Base-by-base conservation (phyloP, 2,329 filamentous ascomycete genomes). In the Botrytis medusae region DNA sequence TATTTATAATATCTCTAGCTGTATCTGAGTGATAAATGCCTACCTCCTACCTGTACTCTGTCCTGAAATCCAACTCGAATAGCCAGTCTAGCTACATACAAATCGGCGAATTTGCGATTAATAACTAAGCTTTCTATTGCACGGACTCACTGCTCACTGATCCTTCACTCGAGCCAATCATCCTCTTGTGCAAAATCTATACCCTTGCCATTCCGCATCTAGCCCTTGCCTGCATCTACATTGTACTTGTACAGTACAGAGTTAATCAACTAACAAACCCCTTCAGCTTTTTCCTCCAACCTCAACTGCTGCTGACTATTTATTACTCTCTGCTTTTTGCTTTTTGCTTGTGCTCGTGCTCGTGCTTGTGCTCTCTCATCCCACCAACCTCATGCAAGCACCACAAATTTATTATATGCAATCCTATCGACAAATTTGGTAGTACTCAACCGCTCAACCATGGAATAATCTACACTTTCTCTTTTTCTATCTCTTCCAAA, bases 121-220 rank as follows among this genome's bases (percentile, higher is more conserved):
- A 16, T 29, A 54, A 54, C 40, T n/a, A 62, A 62, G 60, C 60
- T 63, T 63, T 63, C 61, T 22, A 44, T 44, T 29, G 61, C 61
- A 63, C 37, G 25, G 61, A 42, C 61, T 63, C 25, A 59, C 34
- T 37, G 16, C 54, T 34, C 16, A 63, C n/a, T 42, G 25, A 20
- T 29, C 60, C 37, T n/a, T 42, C n/a, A 34, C 57, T 60, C 4
- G 4, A 60, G 14, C 57, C 57, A 60, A 60, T 60, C 57, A 60
- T 60, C 18, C 29, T 42, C 25, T 40, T 1, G 6, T 42, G 4
- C 37, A 42, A 34, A 60, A 60, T 42, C 34, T n/a, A 29, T 44
- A 44, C 14, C 61, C 61, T 42, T 63, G 40, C 44, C 61, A 22
- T 42, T 44, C 61, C 61, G 61, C 61, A 63, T 63, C 61, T 63